phyloP scores from a whole-genome alignment of 371 early-diverging fungal species.

The Mucor indicus region DNA sequence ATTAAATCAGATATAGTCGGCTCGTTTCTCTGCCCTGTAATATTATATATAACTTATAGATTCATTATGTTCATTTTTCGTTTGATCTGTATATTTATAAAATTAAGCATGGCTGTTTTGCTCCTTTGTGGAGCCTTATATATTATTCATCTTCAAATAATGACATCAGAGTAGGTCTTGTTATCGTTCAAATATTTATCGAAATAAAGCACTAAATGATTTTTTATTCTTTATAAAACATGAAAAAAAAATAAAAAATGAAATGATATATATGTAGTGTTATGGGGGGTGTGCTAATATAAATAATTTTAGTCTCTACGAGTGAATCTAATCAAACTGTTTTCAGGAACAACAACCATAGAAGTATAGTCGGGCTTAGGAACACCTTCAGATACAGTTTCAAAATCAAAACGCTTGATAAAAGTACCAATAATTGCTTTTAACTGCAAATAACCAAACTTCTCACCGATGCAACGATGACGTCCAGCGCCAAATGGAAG shows the following conservation, averaged over 20 bases:
- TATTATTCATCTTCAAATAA: no score
- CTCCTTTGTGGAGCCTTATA: no score
- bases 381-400: conserved; percentile 44
- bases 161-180: no score
- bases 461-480: conserved; percentile 98
- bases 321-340: conserved; percentile 13
- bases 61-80: no score
- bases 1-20: no score
- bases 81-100: no score
- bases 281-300: no score
- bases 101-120: no score
- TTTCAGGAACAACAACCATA: conserved; percentile 85
- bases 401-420: conserved; percentile 74
- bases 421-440: conserved; percentile 86
- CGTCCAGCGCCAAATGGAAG: conserved; percentile 97
- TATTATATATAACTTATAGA: no score
- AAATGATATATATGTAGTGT: not conserved
- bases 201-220: not conserved
- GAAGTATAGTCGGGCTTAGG: conserved; percentile 87
- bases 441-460: conserved; percentile 93
- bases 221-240: no score
- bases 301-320: conserved; percentile 12
- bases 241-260: not conserved
- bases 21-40: no score
- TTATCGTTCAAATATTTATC: no score